phyloP scores from a whole-genome alignment of 2,329 filamentous ascomycete species.

The Pseudocercospora pini-densiflorae region DNA sequence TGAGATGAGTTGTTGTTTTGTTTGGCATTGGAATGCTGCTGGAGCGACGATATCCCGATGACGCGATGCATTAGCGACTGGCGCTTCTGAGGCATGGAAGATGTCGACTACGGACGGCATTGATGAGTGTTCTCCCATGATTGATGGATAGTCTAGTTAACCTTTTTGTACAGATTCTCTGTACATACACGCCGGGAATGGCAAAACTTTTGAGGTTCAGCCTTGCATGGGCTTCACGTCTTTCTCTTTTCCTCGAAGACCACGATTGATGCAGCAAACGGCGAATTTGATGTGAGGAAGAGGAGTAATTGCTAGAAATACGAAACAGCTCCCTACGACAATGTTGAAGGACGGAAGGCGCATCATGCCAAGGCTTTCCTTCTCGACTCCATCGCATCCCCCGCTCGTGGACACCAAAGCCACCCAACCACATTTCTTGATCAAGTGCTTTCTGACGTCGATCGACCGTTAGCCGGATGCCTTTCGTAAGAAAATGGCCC shows the following conservation, averaged over 20 bases:
- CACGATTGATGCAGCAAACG: neutral
- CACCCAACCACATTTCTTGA: neutral
- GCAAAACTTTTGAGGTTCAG: neutral
- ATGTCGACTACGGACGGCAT: neutral
- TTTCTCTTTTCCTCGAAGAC: neutral
- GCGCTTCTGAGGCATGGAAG: neutral
- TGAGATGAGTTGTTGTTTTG: neutral
- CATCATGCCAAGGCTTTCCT: neutral
- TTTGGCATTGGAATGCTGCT: neutral
- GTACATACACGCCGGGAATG: neutral
- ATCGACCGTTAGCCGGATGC: neutral
- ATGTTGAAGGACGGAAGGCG: too few relatives aligned
- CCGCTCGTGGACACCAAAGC: neutral
- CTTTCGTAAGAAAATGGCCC: neutral
- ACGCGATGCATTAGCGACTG: slow-evolving; percentile 6
- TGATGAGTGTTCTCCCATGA: neutral
- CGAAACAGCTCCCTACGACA: too few relatives aligned
- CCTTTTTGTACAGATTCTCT: neutral
- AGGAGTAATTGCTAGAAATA: too few relatives aligned
- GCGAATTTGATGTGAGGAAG: neutral
- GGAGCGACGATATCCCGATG: neutral
- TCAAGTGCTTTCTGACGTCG: neutral
- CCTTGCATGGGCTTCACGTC: neutral
- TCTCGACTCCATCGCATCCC: neutral
- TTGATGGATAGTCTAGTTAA: neutral